Percentiles rank a stretch among this genome's conserved stretches.
Conservation (phyloP, 495 filamentous ascomycete genomes). For the Aspergillus kassunensis region DNA sequence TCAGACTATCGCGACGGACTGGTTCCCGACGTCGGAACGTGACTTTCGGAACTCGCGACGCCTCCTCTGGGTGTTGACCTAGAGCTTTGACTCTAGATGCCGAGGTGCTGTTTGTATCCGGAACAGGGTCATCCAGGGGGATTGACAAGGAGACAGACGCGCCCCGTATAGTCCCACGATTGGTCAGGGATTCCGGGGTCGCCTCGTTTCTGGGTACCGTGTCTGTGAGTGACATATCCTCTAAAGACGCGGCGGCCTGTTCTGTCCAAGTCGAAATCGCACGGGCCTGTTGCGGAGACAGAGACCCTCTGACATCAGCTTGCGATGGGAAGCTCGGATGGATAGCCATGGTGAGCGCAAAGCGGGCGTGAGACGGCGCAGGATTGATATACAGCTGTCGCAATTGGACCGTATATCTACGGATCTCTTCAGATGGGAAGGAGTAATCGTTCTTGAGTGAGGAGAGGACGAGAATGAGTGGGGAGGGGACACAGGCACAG, state of each 20-base stretch:
- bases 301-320: slow-evolving; percentile 21
- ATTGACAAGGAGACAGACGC: slow-evolving; percentile 44
- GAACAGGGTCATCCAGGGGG: slow-evolving; percentile 45
- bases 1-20: slow-evolving; percentile 56
- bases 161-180: slow-evolving; percentile 32
- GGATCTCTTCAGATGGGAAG: neutral
- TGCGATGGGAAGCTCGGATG: slow-evolving; percentile 34
- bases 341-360: slow-evolving; percentile 34
- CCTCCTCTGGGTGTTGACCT: slow-evolving; percentile 13
- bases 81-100: slow-evolving; percentile 23
- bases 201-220: slow-evolving; percentile 12
- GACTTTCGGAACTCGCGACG: slow-evolving; percentile 25
- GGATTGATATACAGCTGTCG: slow-evolving; percentile 1
- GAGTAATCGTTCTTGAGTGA: neutral
- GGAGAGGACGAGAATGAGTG: neutral
- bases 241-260: slow-evolving; percentile 43
- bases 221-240: slow-evolving; percentile 39
- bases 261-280: slow-evolving; percentile 52
- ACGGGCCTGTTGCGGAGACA: slow-evolving; percentile 42
- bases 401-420: neutral
- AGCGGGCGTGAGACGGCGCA: neutral
- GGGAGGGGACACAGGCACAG: slow-evolving; percentile 11
- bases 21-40: slow-evolving; percentile 44
- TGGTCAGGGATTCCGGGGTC: slow-evolving; percentile 18
- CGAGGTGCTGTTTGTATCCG: slow-evolving; percentile 10